Conservation (phyloP, 2,329 filamentous ascomycete genomes). For the Neocatenulostroma microsporum region DNA sequence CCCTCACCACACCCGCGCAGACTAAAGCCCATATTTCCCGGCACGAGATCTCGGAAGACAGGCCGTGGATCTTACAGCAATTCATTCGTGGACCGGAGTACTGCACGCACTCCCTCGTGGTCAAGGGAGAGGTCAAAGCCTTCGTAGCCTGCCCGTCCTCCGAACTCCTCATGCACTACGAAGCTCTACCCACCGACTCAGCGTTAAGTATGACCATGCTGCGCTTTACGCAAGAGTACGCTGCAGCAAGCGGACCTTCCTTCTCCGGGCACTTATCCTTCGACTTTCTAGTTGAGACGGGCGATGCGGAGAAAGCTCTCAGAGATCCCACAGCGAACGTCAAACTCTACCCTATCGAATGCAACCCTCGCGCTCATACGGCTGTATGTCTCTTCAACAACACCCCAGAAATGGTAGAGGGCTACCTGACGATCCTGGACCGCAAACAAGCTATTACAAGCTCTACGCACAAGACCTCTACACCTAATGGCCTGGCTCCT, state of each 20-base stretch:
- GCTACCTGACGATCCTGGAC: slow-evolving; percentile 47
- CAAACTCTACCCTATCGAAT: slow-evolving; percentile 60
- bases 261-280: slow-evolving; percentile 67
- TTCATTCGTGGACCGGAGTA: slow-evolving; percentile 59
- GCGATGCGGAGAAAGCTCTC: slow-evolving; percentile 26
- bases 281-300: slow-evolving; percentile 57
- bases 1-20: slow-evolving; percentile 44
- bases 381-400: slow-evolving; percentile 54
- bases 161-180: slow-evolving; percentile 60
- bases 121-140: slow-evolving; percentile 56
- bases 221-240: slow-evolving; percentile 55
- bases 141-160: slow-evolving; percentile 60
- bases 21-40: slow-evolving; percentile 50
- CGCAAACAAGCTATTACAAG: slow-evolving; percentile 16
- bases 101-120: slow-evolving; percentile 62
- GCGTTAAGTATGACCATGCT: slow-evolving; percentile 54
- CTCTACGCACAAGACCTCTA: slow-evolving; percentile 8
- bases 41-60: slow-evolving; percentile 47
- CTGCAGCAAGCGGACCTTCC: slow-evolving; percentile 38
- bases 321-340: slow-evolving; percentile 23
- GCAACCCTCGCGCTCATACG: slow-evolving; percentile 62
- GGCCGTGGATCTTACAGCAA: slow-evolving; percentile 62
- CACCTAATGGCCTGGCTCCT: slow-evolving; percentile 12
- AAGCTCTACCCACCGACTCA: slow-evolving; percentile 48
- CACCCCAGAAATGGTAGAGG: slow-evolving; percentile 38